Evolutionary conservation across 345 rosid species (phyloP).

Genomic region (Jatropha curcas): DNA sequence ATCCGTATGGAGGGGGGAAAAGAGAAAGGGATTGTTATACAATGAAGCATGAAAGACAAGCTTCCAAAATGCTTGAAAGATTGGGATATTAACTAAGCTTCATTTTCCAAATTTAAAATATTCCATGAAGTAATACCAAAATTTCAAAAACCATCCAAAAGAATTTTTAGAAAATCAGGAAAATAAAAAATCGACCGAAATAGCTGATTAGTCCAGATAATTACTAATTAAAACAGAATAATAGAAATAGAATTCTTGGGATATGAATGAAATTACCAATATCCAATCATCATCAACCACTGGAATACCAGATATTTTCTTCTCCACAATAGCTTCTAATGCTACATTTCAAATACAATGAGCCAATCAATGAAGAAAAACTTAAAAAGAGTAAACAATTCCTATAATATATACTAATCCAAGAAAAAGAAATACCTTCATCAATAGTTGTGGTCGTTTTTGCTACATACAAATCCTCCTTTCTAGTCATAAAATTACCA

Average conservation of each 20-base stretch:
- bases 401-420: neutral
- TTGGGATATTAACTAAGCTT: neutral
- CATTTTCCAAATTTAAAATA: neutral
- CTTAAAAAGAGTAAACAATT: neutral
- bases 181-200: no score
- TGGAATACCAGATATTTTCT: slow-evolving; percentile 86
- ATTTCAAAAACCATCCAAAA: neutral
- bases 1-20: no score
- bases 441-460: slow-evolving; percentile 81
- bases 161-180: neutral
- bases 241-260: neutral
- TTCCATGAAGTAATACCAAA: neutral
- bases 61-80: neutral
- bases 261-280: slow-evolving; percentile 42
- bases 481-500: slow-evolving; percentile 86
- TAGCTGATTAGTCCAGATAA: no score
- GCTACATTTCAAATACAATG: slow-evolving; percentile 42
- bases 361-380: neutral
- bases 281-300: slow-evolving; percentile 85
- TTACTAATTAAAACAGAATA: neutral
- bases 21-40: no score
- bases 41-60: no score
- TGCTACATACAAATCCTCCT: slow-evolving; percentile 68
- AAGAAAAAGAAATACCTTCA: slow-evolving; percentile 48
- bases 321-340: slow-evolving; percentile 66